phyloP scores from a whole-genome alignment of 2,329 filamentous ascomycete genomes.

The Seiridium cupressi region DNA sequence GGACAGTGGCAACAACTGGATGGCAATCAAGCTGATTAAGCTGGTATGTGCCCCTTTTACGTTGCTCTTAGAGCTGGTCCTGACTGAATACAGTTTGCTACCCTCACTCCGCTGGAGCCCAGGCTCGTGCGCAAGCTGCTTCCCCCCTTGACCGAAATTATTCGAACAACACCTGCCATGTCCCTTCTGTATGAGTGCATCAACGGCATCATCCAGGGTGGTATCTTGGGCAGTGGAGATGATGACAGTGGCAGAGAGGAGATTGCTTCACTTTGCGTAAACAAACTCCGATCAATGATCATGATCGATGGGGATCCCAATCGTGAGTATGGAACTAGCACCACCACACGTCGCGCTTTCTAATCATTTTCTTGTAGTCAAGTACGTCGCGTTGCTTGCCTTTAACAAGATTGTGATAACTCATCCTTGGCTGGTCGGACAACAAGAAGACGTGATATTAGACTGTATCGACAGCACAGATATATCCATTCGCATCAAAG shows the following conservation, averaged over 20 bases:
- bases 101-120: constrained; percentile 87
- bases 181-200: constrained; percentile 98
- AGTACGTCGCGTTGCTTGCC: constrained; percentile 93
- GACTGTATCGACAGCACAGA: constrained; percentile 95
- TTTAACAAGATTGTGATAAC: constrained; percentile 93
- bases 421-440: constrained; percentile 82
- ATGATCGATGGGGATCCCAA: constrained; percentile 93
- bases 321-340: constrained; percentile 52
- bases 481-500: constrained; percentile 91
- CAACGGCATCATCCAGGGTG: constrained; percentile 95
- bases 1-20: constrained; percentile 96
- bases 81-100: constrained; percentile 70
- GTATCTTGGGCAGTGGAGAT: constrained; percentile 81
- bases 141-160: constrained; percentile 87
- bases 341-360: background rate
- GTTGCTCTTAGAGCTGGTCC: constrained; percentile 11
- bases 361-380: constrained; percentile 55
- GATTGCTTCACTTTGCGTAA: constrained; percentile 87
- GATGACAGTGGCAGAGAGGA: constrained; percentile 82
- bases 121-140: constrained; percentile 87
- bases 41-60: constrained; percentile 54
- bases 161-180: constrained; percentile 94
- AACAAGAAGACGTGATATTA: constrained; percentile 94
- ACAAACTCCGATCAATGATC: constrained; percentile 90
- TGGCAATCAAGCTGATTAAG: constrained; percentile 99